Evolutionary conservation across 768 basidiomycete genomes (phyloP).

Genomic region (Coprinopsis sp.): DNA sequence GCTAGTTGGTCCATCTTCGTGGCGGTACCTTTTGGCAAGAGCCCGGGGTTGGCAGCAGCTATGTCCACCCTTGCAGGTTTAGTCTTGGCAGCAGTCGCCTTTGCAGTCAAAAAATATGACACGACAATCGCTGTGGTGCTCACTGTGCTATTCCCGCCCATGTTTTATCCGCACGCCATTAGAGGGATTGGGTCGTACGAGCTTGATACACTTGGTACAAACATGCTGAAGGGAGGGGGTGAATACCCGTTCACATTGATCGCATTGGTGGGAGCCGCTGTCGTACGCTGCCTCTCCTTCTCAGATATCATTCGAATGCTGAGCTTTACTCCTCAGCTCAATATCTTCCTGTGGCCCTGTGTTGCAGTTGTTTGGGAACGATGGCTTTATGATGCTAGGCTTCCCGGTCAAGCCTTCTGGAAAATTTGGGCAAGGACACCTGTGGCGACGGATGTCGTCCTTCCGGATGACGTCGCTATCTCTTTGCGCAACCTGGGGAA

Average conservation of each 20-base stretch:
- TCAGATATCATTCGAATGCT: background rate
- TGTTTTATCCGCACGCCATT: slow-evolving; percentile 69
- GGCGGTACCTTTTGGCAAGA: slow-evolving; percentile 66
- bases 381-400: slow-evolving; percentile 54
- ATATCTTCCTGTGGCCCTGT: slow-evolving; percentile 71
- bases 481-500: slow-evolving; percentile 59
- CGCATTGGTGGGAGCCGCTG: slow-evolving; percentile 56
- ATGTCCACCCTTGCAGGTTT: slow-evolving; percentile 61
- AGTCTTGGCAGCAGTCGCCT: slow-evolving; percentile 60
- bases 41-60: slow-evolving; percentile 67
- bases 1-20: slow-evolving; percentile 72
- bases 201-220: slow-evolving; percentile 48
- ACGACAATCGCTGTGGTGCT: slow-evolving; percentile 54
- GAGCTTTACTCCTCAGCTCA: slow-evolving; percentile 41
- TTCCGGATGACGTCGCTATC: slow-evolving; percentile 47
- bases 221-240: slow-evolving; percentile 55
- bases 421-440: slow-evolving; percentile 30
- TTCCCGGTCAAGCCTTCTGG: slow-evolving; percentile 28
- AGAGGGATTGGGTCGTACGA: slow-evolving; percentile 68
- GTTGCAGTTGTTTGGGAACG: slow-evolving; percentile 58
- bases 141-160: slow-evolving; percentile 69
- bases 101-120: slow-evolving; percentile 42
- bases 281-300: slow-evolving; percentile 42
- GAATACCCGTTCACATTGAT: slow-evolving; percentile 51
- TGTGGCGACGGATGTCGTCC: slow-evolving; percentile 6